These are phyloP conservation scores for Marchantia paleacea DNA, from an alignment of 225 moss, liverwort and hornwort species.

Conservation along the genomic window DNA sequence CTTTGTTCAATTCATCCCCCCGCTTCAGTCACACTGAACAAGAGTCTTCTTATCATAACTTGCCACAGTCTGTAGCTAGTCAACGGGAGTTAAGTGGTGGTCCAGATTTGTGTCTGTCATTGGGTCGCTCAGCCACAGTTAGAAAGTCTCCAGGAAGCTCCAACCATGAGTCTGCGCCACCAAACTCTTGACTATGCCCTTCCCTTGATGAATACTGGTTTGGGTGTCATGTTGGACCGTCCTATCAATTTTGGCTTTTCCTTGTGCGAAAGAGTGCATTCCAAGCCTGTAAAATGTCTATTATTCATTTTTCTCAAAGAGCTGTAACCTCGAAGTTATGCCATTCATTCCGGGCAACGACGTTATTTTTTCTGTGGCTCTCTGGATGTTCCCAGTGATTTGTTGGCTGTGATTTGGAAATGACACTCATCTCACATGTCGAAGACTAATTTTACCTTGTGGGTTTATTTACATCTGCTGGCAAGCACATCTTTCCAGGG, in stretches of 20 bases:
- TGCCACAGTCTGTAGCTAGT: not conserved
- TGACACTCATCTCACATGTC: not conserved
- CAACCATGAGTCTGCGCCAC: conserved; percentile 39
- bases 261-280: conserved; percentile 8
- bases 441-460: too few species aligned
- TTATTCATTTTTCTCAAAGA: not conserved
- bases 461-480: too few species aligned
- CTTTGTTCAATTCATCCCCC: not conserved
- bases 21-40: not conserved
- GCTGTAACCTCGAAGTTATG: not conserved
- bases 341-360: not conserved
- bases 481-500: too few species aligned
- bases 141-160: conserved; percentile 34
- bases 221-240: conserved; percentile 40
- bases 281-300: conserved; percentile 8
- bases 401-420: not conserved
- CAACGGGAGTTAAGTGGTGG: not conserved
- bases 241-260: conserved; percentile 44
- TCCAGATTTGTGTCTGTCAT: not conserved
- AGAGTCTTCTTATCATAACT: too few species aligned
- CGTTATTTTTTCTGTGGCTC: not conserved
- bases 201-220: conserved; percentile 42
- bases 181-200: conserved; percentile 49
- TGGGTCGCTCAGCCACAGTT: not conserved
- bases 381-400: not conserved